phyloP scores from a whole-genome alignment of 2,329 filamentous ascomycete genomes.

The Aspergillus pseudonomiae region DNA sequence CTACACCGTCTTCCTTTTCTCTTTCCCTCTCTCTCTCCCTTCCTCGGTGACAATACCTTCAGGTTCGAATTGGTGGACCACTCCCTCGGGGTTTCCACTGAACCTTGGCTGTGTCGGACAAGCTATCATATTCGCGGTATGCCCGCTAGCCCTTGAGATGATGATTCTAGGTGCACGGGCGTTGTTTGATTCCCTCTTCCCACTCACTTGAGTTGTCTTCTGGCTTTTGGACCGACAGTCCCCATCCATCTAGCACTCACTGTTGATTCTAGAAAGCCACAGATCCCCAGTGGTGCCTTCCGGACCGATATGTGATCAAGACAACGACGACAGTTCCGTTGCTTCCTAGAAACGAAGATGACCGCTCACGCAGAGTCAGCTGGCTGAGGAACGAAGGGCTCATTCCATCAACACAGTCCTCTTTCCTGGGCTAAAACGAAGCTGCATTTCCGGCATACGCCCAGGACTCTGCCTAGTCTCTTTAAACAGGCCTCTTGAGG shows the following conservation, averaged over 20 bases:
- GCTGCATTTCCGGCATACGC: background rate
- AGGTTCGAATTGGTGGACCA: background rate
- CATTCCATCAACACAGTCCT: background rate
- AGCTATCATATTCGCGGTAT: background rate
- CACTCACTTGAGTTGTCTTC: background rate
- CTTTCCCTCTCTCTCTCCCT: background rate
- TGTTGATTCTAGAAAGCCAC: background rate
- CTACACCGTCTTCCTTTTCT: constrained; percentile 7
- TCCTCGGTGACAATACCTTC: background rate
- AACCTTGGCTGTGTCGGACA: background rate
- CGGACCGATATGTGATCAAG: background rate
- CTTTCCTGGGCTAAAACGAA: background rate
- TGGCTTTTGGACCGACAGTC: background rate
- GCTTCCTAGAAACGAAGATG: background rate
- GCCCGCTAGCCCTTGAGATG: background rate
- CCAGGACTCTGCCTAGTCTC: background rate
- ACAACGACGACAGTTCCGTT: background rate
- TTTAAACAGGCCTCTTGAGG: background rate
- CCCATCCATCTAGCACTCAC: background rate
- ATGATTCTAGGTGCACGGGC: background rate
- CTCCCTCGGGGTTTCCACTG: background rate
- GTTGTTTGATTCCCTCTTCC: background rate
- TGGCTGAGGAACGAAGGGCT: background rate
- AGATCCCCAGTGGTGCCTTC: background rate
- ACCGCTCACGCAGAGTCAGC: background rate